Evolutionary conservation across 2,329 filamentous ascomycete species (phyloP).

Genomic region (Talaromyces sp.): DNA sequence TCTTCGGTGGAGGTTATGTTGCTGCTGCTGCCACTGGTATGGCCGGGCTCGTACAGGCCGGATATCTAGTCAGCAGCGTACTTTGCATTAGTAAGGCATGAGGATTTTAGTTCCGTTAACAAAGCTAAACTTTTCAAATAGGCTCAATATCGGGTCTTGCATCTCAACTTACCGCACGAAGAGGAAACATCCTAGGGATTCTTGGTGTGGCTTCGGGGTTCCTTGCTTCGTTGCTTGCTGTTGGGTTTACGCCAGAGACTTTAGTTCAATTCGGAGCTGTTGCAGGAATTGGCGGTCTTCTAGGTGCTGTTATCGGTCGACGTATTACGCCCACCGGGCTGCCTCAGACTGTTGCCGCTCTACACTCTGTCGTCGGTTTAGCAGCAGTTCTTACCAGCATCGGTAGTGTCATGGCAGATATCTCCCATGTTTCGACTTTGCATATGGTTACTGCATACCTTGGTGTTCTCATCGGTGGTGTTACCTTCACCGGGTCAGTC

Average conservation of each 20-base stretch:
- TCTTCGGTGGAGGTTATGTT: slow-evolving; percentile 78
- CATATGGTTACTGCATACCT: slow-evolving; percentile 84
- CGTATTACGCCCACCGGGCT: slow-evolving; percentile 84
- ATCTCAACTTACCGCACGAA: slow-evolving; percentile 75
- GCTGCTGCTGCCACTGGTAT: slow-evolving; percentile 76
- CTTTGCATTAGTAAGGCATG: slow-evolving; percentile 64
- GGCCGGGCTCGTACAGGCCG: slow-evolving; percentile 78
- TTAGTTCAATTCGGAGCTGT: slow-evolving; percentile 75
- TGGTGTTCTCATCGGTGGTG: slow-evolving; percentile 78
- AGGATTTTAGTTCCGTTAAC: not conserved
- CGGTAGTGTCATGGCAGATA: slow-evolving; percentile 73
- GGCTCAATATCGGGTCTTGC: slow-evolving; percentile 73
- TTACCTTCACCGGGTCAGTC: slow-evolving; percentile 87
- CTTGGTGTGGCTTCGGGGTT: slow-evolving; percentile 80
- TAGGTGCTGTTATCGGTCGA: slow-evolving; percentile 72
- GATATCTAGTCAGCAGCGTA: slow-evolving; percentile 78
- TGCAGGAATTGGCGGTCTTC: slow-evolving; percentile 65
- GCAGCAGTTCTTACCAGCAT: slow-evolving; percentile 85
- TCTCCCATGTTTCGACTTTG: slow-evolving; percentile 66
- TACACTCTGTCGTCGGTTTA: slow-evolving; percentile 86
- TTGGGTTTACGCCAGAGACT: slow-evolving; percentile 73
- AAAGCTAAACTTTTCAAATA: slow-evolving; percentile 9
- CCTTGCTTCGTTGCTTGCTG: slow-evolving; percentile 74
- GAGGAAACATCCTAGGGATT: slow-evolving; percentile 82
- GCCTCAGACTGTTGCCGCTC: slow-evolving; percentile 81